These are phyloP conservation scores for Venturia nashicola DNA, from an alignment of 2,329 filamentous ascomycete genomes.

Conservation along the genomic window DNA sequence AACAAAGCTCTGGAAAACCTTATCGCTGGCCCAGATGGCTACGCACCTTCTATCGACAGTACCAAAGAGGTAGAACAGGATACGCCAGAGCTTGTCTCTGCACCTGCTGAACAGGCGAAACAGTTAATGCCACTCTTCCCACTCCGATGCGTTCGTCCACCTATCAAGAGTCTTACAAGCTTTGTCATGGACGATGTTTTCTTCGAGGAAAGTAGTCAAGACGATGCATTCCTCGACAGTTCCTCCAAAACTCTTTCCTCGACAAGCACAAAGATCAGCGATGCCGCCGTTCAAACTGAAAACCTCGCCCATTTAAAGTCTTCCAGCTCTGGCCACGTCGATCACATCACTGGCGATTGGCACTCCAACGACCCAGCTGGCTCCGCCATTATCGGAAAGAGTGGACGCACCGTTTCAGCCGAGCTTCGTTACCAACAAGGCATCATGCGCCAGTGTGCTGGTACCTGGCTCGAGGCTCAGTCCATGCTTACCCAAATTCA, in stretches of 20 bases:
- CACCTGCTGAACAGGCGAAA: background rate
- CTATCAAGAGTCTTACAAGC: background rate
- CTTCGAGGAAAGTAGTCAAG: background rate
- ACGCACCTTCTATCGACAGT: background rate
- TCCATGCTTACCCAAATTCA: background rate
- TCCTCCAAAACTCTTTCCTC: background rate
- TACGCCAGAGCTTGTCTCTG: background rate
- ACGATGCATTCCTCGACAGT: background rate
- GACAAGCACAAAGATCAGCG: background rate
- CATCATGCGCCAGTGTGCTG: background rate
- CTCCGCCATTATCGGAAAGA: background rate
- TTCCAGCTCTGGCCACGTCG: background rate
- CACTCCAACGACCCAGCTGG: slow-evolving; percentile 3
- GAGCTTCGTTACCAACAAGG: background rate
- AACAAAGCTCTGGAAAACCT: background rate
- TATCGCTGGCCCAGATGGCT: background rate
- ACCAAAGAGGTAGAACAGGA: background rate
- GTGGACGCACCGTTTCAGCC: background rate
- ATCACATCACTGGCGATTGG: slow-evolving; percentile 2
- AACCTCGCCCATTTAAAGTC: background rate
- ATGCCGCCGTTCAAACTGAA: background rate
- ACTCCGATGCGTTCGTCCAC: background rate
- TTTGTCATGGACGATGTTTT: slow-evolving; percentile 2
- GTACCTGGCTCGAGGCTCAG: background rate
- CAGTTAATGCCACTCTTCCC: background rate